A percentile compares a stretch with the other conserved stretches of the same genome.
Conservation (phyloP, 2,329 filamentous ascomycete genomes). For the Fusarium austroafricanum region DNA sequence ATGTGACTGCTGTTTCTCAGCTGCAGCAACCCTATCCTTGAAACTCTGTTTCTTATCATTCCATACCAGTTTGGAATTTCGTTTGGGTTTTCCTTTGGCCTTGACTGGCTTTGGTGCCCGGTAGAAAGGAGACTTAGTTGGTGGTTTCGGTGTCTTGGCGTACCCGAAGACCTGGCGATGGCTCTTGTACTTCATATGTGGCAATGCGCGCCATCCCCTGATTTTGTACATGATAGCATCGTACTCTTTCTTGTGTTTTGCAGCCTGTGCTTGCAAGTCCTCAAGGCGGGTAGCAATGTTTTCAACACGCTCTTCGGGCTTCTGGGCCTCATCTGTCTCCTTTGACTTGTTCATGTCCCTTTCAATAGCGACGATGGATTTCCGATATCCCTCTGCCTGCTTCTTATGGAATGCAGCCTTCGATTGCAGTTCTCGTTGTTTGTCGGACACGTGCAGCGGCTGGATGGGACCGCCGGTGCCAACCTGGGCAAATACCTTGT, state of each 20-base stretch:
- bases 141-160: slow-evolving; percentile 32
- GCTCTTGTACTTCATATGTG: slow-evolving; percentile 47
- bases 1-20: slow-evolving; percentile 16
- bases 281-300: slow-evolving; percentile 31
- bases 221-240: slow-evolving; percentile 45
- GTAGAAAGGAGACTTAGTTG: slow-evolving; percentile 35
- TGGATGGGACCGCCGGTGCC: slow-evolving; percentile 30
- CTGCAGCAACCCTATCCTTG: slow-evolving; percentile 18
- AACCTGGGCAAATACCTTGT: slow-evolving; percentile 36
- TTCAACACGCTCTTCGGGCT: background rate
- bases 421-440: slow-evolving; percentile 44
- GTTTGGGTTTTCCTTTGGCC: slow-evolving; percentile 5
- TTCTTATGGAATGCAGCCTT: slow-evolving; percentile 47
- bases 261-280: slow-evolving; percentile 41
- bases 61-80: slow-evolving; percentile 10
- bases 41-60: slow-evolving; percentile 12
- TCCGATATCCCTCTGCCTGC: slow-evolving; percentile 48
- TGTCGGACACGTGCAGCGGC: slow-evolving; percentile 36
- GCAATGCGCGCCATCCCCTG: slow-evolving; percentile 43
- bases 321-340: background rate
- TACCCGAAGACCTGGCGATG: slow-evolving; percentile 47
- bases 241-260: slow-evolving; percentile 45
- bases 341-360: slow-evolving; percentile 23
- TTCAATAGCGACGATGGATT: slow-evolving; percentile 33
- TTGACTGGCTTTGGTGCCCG: background rate